phyloP scores from a whole-genome alignment of 441 rosid genomes.

The Jatropha podagrica region DNA sequence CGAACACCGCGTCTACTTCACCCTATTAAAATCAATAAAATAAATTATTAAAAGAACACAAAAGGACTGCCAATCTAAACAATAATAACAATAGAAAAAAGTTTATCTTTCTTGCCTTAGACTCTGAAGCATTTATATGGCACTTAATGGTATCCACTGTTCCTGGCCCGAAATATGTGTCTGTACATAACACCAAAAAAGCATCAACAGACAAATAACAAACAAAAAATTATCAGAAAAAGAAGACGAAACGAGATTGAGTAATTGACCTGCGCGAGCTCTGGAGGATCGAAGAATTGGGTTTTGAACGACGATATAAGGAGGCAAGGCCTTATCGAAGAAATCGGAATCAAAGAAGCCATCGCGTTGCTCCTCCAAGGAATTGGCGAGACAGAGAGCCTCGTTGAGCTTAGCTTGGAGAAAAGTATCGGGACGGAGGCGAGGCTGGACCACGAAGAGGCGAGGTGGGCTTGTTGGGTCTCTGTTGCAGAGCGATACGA shows the following conservation, averaged over 20 bases:
- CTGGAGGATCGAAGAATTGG: slow-evolving; percentile 58
- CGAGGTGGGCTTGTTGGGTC: slow-evolving; percentile 64
- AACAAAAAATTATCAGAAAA: background rate
- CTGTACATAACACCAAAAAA: slow-evolving; percentile 35
- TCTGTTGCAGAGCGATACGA: slow-evolving; percentile 47
- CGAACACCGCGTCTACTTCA: slow-evolving; percentile 85
- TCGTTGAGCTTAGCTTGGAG: slow-evolving; percentile 80
- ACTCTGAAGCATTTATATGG: slow-evolving; percentile 57
- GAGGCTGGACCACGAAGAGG: slow-evolving; percentile 89
- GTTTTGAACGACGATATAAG: slow-evolving; percentile 78
- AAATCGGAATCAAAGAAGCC: slow-evolving; percentile 68
- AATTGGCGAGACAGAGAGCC: slow-evolving; percentile 85
- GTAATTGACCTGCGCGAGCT: slow-evolving; percentile 60
- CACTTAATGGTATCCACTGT: slow-evolving; percentile 63
- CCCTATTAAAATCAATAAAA: slow-evolving; percentile 38
- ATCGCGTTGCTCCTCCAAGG: slow-evolving; percentile 90
- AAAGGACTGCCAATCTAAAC: too few species aligned
- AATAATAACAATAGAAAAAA: slow-evolving; percentile 11
- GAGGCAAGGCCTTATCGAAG: slow-evolving; percentile 69
- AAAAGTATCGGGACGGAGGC: slow-evolving; percentile 55
- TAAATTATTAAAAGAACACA: background rate
- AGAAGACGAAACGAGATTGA: background rate
- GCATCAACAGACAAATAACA: background rate
- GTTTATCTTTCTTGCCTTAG: slow-evolving; percentile 50
- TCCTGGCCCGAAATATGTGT: slow-evolving; percentile 77